Evolutionary conservation across 2,329 filamentous ascomycete genomes (phyloP).

Genomic region (Paecilomyces sp.): DNA sequence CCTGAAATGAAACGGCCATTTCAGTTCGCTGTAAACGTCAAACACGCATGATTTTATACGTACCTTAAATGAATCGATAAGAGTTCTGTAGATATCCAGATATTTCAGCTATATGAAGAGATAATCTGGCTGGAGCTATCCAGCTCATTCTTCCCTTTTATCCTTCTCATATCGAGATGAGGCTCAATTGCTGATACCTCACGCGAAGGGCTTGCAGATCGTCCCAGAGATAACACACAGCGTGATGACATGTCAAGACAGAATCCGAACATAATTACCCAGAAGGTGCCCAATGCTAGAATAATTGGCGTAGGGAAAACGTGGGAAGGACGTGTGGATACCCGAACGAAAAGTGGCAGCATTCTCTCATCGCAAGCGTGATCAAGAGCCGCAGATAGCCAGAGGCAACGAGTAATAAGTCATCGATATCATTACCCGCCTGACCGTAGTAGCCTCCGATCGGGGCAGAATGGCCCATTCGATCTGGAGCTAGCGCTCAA

Average conservation of each 20-base stretch:
- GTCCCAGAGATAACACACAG: background rate
- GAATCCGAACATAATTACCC: background rate
- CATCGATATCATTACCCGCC: background rate
- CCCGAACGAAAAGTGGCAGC: slow-evolving; percentile 1
- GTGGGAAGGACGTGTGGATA: slow-evolving; percentile 8
- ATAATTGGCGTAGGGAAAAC: slow-evolving; percentile 4
- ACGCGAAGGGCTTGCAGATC: background rate
- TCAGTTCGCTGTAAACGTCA: background rate
- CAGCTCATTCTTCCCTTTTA: background rate
- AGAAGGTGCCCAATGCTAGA: background rate
- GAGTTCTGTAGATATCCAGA: background rate
- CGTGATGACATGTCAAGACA: slow-evolving; percentile 1
- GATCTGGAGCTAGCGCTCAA: background rate
- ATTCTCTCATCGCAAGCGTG: background rate
- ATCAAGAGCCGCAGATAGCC: background rate
- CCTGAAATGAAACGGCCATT: background rate
- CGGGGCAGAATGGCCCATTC: background rate
- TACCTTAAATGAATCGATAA: background rate
- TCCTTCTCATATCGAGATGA: background rate
- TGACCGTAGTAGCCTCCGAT: background rate
- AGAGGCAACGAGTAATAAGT: slow-evolving; percentile 8
- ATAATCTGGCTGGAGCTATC: background rate
- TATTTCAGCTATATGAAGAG: background rate
- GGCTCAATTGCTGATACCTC: background rate
- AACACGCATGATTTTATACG: background rate